Conservation (phyloP, 2,329 filamentous ascomycete genomes). For the Pyrenophora graminea region DNA sequence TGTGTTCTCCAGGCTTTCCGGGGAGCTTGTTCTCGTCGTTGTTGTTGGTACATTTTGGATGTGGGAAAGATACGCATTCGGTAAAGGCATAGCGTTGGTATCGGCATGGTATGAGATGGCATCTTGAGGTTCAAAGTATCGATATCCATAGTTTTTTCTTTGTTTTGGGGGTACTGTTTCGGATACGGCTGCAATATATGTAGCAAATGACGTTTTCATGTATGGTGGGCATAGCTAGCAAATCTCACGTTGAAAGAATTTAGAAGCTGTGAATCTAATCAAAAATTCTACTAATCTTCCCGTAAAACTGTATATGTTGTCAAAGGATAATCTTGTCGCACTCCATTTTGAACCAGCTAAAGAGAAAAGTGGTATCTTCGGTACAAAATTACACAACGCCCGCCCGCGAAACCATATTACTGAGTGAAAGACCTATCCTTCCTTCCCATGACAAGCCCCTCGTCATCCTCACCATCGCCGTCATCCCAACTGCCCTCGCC, state of each 20-base stretch:
- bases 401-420: background rate
- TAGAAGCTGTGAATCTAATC: too few relatives aligned
- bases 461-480: conserved; percentile 30
- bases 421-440: conserved; percentile 15
- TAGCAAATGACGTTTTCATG: background rate
- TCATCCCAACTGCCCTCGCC: conserved; percentile 27
- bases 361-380: conserved; percentile 24
- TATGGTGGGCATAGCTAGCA: conserved; percentile 4
- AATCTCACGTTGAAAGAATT: background rate
- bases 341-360: conserved; percentile 2
- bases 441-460: conserved; percentile 30
- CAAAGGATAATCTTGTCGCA: too few relatives aligned
- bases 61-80: too few relatives aligned
- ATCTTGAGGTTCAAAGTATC: background rate
- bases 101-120: conserved; percentile 1
- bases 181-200: background rate
- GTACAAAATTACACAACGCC: conserved; percentile 7
- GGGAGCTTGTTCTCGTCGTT: too few relatives aligned
- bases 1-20: too few relatives aligned
- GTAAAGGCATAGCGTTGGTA: too few relatives aligned
- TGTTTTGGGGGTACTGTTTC: background rate
- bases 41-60: too few relatives aligned
- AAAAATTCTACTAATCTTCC: too few relatives aligned
- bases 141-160: background rate
- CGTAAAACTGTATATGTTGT: too few relatives aligned